Percentiles rank a stretch among this genome's conserved stretches.
These are phyloP conservation scores for Vitis cinerea DNA, from an alignment of 164 flowering plant species.

Conservation along the genomic window DNA sequence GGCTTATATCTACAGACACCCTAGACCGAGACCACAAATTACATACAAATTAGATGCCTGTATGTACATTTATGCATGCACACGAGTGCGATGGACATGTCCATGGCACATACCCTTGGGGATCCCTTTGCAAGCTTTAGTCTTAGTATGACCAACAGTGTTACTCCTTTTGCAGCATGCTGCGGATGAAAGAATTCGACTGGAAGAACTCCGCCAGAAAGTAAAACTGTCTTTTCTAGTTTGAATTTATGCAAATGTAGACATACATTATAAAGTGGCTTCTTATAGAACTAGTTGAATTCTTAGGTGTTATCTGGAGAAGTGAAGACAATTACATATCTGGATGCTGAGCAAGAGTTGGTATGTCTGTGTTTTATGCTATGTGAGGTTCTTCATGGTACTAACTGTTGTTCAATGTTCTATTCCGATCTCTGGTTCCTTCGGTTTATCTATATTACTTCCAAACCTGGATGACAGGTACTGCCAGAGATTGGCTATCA, in stretches of 20 bases:
- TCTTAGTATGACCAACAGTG: neutral
- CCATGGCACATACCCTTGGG: too few relatives aligned
- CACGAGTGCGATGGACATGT: too few relatives aligned
- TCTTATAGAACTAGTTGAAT: constrained; percentile 14
- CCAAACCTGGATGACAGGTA: constrained; percentile 35
- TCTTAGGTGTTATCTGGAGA: constrained; percentile 80
- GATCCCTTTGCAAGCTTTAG: neutral
- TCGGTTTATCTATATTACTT: neutral
- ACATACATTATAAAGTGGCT: too few relatives aligned
- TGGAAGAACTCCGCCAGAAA: constrained; percentile 89
- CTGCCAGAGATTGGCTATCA: constrained; percentile 87
- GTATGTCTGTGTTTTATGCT: constrained; percentile 38
- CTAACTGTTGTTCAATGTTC: neutral
- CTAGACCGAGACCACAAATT: too few relatives aligned
- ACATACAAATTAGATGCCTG: neutral
- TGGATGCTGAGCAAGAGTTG: constrained; percentile 76
- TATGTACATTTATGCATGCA: too few relatives aligned
- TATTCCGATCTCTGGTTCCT: too few relatives aligned
- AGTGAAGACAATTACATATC: constrained; percentile 64
- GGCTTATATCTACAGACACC: too few relatives aligned
- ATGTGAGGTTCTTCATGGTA: neutral
- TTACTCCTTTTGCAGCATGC: constrained; percentile 76
- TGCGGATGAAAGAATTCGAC: constrained; percentile 95
- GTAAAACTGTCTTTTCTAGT: constrained; percentile 27
- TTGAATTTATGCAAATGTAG: neutral